Conservation (phyloP, 1,139 yeast genomes). For the Protomyces macrosporus region DNA sequence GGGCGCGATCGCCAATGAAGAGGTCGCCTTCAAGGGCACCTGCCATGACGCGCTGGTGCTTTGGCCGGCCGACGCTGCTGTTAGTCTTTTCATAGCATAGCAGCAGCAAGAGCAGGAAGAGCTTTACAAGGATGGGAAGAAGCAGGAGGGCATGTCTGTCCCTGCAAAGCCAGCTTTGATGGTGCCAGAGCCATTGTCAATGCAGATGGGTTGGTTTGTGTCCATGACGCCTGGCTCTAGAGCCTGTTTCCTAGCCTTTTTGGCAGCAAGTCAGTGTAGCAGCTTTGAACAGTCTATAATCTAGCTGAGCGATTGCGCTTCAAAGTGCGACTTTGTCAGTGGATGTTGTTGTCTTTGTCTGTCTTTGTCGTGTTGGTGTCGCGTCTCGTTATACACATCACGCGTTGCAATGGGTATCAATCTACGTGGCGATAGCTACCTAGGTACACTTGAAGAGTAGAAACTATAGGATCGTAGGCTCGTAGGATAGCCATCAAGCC, state of each 20-base stretch:
- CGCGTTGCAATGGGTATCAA: too few species aligned
- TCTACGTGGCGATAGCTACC: too few species aligned
- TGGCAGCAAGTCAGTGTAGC: too few species aligned
- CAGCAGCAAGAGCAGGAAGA: background rate
- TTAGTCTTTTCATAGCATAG: background rate
- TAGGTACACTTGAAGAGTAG: too few species aligned
- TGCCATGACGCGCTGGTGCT: conserved; percentile 79
- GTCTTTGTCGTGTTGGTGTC: too few species aligned
- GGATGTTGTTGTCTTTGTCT: too few species aligned
- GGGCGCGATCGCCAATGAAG: conserved; percentile 72
- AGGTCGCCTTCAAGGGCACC: conserved; percentile 61
- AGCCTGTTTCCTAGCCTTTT: too few species aligned
- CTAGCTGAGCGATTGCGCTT: too few species aligned
- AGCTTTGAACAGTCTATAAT: too few species aligned
- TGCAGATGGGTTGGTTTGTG: conserved; percentile 22
- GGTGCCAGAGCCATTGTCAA: conserved; percentile 63
- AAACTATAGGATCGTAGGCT: too few species aligned
- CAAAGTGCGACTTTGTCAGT: too few species aligned
- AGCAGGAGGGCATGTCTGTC: conserved; percentile 68
- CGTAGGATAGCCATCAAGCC: background rate
- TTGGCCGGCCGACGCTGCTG: conserved; percentile 66
- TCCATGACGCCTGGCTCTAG: background rate
- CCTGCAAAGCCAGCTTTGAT: conserved; percentile 93
- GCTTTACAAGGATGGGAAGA: conserved; percentile 45
- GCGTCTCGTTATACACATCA: too few species aligned